A percentile compares a stretch with the other conserved stretches of the same genome.
These are phyloP conservation scores for Amniculicola lignicola DNA, from an alignment of 495 filamentous ascomycete species.

Conservation along the genomic window DNA sequence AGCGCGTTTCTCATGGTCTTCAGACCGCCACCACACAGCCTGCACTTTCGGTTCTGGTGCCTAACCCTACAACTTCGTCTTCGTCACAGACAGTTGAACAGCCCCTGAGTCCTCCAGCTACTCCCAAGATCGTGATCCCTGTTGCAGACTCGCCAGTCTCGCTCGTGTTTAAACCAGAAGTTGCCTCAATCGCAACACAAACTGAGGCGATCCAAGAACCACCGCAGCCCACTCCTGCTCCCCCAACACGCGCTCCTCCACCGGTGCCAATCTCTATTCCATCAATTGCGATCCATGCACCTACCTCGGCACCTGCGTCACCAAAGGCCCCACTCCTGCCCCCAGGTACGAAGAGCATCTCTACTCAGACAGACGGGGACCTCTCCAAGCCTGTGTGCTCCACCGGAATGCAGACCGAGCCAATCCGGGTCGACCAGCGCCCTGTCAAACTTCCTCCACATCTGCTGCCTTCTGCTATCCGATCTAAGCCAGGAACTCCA, in stretches of 20 bases:
- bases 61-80: slow-evolving; percentile 62
- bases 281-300: slow-evolving; percentile 64
- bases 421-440: slow-evolving; percentile 74
- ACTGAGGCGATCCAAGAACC: slow-evolving; percentile 53
- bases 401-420: slow-evolving; percentile 77
- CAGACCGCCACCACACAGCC: slow-evolving; percentile 37
- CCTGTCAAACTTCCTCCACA: slow-evolving; percentile 70
- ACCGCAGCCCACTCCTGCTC: slow-evolving; percentile 31
- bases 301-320: slow-evolving; percentile 61
- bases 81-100: slow-evolving; percentile 69
- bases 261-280: slow-evolving; percentile 50
- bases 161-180: slow-evolving; percentile 35
- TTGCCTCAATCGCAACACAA: slow-evolving; percentile 66
- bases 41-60: not conserved
- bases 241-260: slow-evolving; percentile 33
- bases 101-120: slow-evolving; percentile 65
- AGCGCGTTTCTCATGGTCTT: slow-evolving; percentile 52
- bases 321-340: slow-evolving; percentile 60
- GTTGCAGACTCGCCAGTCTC: slow-evolving; percentile 36
- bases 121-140: slow-evolving; percentile 48
- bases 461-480: slow-evolving; percentile 69
- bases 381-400: slow-evolving; percentile 46
- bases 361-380: slow-evolving; percentile 52
- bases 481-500: slow-evolving; percentile 54
- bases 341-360: slow-evolving; percentile 60